These are phyloP conservation scores for Polychytrium aggregatum DNA, from an alignment of 192 early-diverging fungal genomes.

Conservation along the genomic window DNA sequence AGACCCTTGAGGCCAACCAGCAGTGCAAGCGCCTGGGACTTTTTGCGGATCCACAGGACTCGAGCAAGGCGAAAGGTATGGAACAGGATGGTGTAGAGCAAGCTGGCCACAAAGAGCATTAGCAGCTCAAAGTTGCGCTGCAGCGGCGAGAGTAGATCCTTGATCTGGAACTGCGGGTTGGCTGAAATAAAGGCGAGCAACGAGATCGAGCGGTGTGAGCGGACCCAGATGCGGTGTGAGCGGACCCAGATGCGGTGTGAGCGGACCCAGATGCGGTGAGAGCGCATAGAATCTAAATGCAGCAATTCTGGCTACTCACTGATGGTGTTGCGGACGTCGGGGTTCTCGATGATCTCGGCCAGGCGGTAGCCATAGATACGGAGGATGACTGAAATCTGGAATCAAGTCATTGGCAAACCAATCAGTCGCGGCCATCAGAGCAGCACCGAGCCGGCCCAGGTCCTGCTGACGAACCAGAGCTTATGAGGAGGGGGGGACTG, in stretches of 20 bases:
- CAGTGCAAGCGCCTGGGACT: neutral
- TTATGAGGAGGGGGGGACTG: too few relatives aligned
- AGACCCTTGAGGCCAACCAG: slow-evolving; percentile 3
- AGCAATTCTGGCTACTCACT: neutral
- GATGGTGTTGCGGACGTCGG: slow-evolving; percentile 3
- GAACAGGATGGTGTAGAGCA: slow-evolving; percentile 6
- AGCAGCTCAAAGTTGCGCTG: slow-evolving; percentile 4
- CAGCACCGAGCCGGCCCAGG: too few relatives aligned
- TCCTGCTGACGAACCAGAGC: neutral
- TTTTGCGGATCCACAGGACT: neutral
- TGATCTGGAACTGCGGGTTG: neutral
- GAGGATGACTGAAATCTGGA: too few relatives aligned
- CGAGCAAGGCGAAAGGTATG: neutral
- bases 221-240: too few relatives aligned
- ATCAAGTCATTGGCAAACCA: too few relatives aligned
- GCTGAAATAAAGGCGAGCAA: too few relatives aligned
- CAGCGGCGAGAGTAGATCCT: neutral
- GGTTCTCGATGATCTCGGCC: slow-evolving; percentile 4
- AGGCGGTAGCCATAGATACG: slow-evolving; percentile 5
- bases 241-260: too few relatives aligned
- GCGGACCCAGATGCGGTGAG: too few relatives aligned
- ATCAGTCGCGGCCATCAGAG: too few relatives aligned
- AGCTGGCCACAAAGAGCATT: neutral
- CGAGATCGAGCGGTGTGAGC: too few relatives aligned
- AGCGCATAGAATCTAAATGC: too few relatives aligned